Percentiles rank a stretch among this genome's conserved stretches.
These are phyloP conservation scores for Saraca asoca DNA, from an alignment of 331 rosid species.

Conservation along the genomic window DNA sequence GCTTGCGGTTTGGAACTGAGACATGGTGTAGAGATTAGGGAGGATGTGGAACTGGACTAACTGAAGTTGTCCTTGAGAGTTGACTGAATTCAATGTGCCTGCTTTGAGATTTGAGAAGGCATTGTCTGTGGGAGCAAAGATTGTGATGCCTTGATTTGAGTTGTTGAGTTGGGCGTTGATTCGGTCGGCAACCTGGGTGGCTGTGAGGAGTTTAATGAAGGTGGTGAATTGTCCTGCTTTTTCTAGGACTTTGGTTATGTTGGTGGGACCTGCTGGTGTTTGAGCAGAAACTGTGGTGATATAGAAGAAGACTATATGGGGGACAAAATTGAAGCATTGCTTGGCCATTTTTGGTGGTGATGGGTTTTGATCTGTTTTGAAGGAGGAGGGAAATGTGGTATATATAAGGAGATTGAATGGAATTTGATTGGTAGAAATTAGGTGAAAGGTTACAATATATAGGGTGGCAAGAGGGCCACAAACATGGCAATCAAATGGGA, in stretches of 20 bases:
- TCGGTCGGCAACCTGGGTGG: slow-evolving; percentile 61
- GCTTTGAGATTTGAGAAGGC: slow-evolving; percentile 69
- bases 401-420: slow-evolving; percentile 25
- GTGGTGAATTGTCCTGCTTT: slow-evolving; percentile 92
- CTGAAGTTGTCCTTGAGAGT: slow-evolving; percentile 69
- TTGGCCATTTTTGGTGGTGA: slow-evolving; percentile 28
- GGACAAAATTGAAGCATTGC: slow-evolving; percentile 33
- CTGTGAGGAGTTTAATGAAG: slow-evolving; percentile 61
- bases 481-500: slow-evolving; percentile 24
- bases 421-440: slow-evolving; percentile 39
- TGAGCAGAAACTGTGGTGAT: slow-evolving; percentile 45
- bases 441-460: slow-evolving; percentile 59
- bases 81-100: slow-evolving; percentile 68
- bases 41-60: slow-evolving; percentile 74
- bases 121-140: slow-evolving; percentile 85
- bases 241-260: slow-evolving; percentile 67
- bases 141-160: slow-evolving; percentile 77
- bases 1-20: slow-evolving; percentile 84
- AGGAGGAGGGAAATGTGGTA: slow-evolving; percentile 9
- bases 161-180: slow-evolving; percentile 79
- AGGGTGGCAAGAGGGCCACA: slow-evolving; percentile 62
- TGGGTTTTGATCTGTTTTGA: slow-evolving; percentile 23
- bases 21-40: slow-evolving; percentile 52
- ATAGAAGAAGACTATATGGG: slow-evolving; percentile 26
- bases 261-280: slow-evolving; percentile 56